Conservation (phyloP, 2,329 filamentous ascomycete species). For the Neofusicoccum cordaticola region DNA sequence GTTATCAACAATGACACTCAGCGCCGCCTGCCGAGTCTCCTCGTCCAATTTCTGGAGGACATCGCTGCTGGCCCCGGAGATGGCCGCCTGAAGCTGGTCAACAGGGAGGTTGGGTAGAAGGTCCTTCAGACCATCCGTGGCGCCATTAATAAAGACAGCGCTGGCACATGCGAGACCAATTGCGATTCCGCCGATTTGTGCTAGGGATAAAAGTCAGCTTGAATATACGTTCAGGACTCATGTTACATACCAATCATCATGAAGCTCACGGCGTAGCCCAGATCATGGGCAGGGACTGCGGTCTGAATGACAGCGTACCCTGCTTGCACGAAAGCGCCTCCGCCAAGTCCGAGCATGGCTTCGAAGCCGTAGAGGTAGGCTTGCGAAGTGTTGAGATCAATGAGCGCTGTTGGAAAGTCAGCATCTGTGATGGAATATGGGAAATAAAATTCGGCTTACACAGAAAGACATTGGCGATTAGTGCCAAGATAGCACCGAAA, state of each 20-base stretch:
- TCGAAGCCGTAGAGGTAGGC: conserved; percentile 26
- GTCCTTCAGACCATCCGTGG: too few species aligned
- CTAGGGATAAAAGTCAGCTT: too few species aligned
- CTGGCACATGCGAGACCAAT: too few species aligned
- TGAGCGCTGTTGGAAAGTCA: not conserved
- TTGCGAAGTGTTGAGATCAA: conserved; percentile 19
- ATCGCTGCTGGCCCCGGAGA: too few species aligned
- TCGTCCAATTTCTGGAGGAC: too few species aligned
- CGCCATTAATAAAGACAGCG: too few species aligned
- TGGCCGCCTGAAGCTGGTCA: too few species aligned
- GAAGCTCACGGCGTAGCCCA: conserved; percentile 36
- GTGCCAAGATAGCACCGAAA: conserved; percentile 14
- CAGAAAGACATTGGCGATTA: conserved; percentile 23
- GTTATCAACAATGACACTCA: too few species aligned
- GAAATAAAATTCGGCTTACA: not conserved
- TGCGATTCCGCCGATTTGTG: too few species aligned
- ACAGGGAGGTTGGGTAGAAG: too few species aligned
- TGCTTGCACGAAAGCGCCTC: conserved; percentile 19
- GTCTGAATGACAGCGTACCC: conserved; percentile 14
- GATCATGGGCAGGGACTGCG: not conserved
- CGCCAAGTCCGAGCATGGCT: conserved; percentile 24
- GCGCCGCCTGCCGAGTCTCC: too few species aligned
- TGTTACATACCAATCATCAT: conserved; percentile 77
- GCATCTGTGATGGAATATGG: not conserved
- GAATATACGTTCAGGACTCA: too few species aligned